Conservation (phyloP, 495 filamentous ascomycete genomes). For the Daldinia concentrica region DNA sequence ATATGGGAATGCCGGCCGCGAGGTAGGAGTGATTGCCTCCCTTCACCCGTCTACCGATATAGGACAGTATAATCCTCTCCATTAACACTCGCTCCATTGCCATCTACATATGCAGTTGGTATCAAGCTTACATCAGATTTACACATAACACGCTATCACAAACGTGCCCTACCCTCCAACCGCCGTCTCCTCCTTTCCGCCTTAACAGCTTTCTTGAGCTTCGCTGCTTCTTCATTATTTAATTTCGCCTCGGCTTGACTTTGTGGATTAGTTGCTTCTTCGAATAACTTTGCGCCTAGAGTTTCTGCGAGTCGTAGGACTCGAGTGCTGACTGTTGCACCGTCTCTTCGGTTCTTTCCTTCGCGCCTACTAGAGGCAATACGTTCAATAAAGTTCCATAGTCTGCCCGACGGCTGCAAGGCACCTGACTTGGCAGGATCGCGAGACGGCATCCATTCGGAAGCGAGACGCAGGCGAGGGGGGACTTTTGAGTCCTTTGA, state of each 20-base stretch:
- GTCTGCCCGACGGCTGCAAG: slow-evolving; percentile 72
- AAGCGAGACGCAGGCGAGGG: slow-evolving; percentile 70
- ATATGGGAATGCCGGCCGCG: not conserved
- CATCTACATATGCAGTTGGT: slow-evolving; percentile 1
- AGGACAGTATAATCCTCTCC: not conserved
- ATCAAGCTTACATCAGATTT: slow-evolving; percentile 9
- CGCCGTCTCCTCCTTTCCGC: slow-evolving; percentile 54
- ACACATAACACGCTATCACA: slow-evolving; percentile 47
- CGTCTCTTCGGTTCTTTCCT: slow-evolving; percentile 94
- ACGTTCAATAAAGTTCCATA: slow-evolving; percentile 91
- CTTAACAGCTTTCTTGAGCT: slow-evolving; percentile 46
- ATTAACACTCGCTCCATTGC: not conserved
- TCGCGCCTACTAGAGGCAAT: slow-evolving; percentile 85
- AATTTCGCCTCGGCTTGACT: slow-evolving; percentile 48
- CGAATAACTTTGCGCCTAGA: slow-evolving; percentile 60
- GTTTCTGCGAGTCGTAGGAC: slow-evolving; percentile 78
- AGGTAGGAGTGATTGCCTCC: not conserved
- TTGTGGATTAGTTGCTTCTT: slow-evolving; percentile 49
- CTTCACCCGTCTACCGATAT: not conserved
- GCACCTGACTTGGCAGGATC: slow-evolving; percentile 63
- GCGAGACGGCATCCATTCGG: slow-evolving; percentile 80
- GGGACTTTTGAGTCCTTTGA: slow-evolving; percentile 66
- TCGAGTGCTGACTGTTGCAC: slow-evolving; percentile 84
- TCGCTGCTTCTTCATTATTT: slow-evolving; percentile 54
- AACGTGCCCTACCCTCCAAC: slow-evolving; percentile 57